Conservation (phyloP, 208 protist species). For the Leishmania braziliensis region DNA sequence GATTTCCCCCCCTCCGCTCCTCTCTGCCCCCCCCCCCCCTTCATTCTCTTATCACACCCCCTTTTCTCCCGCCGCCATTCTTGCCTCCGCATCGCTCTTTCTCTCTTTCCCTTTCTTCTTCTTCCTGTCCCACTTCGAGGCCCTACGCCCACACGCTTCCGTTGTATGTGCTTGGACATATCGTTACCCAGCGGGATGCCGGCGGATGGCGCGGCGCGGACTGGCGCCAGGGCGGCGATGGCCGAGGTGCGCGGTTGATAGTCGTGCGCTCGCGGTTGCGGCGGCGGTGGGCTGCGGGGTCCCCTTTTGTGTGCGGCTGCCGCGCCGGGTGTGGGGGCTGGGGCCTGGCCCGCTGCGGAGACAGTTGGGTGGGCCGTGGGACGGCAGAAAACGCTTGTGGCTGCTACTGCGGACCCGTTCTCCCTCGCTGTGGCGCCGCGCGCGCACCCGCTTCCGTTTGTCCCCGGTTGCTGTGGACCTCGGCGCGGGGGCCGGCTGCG, state of each 20-base stretch:
- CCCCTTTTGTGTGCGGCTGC: not conserved
- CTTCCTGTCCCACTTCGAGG: not conserved
- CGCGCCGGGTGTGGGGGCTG: not conserved
- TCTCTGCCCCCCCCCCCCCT: not conserved
- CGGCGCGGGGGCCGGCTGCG: not conserved
- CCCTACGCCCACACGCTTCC: not conserved
- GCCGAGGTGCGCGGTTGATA: not conserved
- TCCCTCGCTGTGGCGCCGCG: not conserved
- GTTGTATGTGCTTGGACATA: not conserved
- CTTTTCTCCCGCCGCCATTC: not conserved
- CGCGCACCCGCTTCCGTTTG: not conserved
- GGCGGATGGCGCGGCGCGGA: not conserved
- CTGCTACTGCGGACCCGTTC: not conserved
- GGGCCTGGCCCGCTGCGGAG: not conserved
- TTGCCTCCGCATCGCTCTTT: not conserved
- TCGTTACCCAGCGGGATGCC: not conserved
- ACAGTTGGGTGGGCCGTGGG: not conserved
- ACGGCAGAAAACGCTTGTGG: not conserved
- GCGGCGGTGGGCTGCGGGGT: not conserved
- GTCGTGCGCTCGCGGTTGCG: not conserved
- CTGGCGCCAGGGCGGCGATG: not conserved
- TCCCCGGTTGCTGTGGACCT: not conserved
- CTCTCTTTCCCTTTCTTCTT: not conserved
- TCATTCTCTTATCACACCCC: not conserved
- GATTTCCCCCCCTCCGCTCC: not conserved